A percentile compares a stretch with the other conserved stretches of the same genome.
phyloP scores from a whole-genome alignment of 2,329 filamentous ascomycete species.

The Verticillium nubilum region DNA sequence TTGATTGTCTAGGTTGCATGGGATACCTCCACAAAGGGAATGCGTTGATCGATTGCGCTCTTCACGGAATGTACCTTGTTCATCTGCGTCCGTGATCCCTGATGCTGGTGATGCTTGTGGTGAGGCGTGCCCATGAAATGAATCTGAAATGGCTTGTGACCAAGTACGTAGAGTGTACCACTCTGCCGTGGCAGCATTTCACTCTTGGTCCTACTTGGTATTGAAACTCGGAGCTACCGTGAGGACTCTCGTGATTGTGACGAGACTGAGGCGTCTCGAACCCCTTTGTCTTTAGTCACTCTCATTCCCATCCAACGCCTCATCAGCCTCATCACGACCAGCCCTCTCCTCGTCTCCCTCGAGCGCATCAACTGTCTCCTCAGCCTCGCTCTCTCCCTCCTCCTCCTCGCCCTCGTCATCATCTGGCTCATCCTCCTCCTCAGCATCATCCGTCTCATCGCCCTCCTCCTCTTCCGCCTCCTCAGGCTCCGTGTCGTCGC shows the following conservation, averaged over 20 bases:
- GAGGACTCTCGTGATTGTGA: too few relatives aligned
- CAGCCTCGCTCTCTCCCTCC: constrained; percentile 46
- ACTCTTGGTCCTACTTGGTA: too few relatives aligned
- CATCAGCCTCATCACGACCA: constrained; percentile 48
- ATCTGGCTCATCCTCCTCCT: constrained; percentile 37
- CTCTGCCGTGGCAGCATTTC: not conserved
- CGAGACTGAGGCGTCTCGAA: not conserved
- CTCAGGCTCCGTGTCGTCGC: constrained; percentile 36
- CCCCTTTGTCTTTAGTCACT: constrained; percentile 39
- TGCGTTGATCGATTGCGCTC: not conserved
- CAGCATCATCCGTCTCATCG: constrained; percentile 32
- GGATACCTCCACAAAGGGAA: constrained; percentile 8
- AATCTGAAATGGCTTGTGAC: too few relatives aligned
- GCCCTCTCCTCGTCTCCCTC: constrained; percentile 43
- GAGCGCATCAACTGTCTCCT: constrained; percentile 47
- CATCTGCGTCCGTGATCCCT: not conserved
- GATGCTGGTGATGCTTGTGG: not conserved
- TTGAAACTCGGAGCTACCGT: too few relatives aligned
- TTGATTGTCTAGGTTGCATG: constrained; percentile 2
- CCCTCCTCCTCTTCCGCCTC: constrained; percentile 43
- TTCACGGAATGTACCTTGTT: not conserved
- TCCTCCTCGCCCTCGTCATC: constrained; percentile 38
- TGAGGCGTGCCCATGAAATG: not conserved
- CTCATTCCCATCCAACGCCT: constrained; percentile 58
- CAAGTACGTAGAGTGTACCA: not conserved